Conservation (phyloP, 352 stramenopile species). For the Globisporangium irregulare region DNA sequence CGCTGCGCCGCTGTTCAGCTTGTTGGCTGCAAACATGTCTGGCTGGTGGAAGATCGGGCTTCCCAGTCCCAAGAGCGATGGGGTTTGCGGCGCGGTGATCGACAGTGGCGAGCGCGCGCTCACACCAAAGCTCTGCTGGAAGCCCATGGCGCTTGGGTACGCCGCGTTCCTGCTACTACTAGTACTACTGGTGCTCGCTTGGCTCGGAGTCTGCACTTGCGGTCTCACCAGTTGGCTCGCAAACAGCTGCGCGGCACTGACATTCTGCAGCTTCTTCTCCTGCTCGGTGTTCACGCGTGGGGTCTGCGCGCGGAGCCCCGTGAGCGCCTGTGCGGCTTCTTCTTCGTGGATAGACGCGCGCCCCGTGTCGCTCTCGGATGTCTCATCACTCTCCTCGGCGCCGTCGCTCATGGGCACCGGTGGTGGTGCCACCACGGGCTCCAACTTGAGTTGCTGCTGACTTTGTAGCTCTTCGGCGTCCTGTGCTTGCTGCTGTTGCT, state of each 20-base stretch:
- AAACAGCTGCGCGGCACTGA: conserved; percentile 16
- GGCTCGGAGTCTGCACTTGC: conserved; percentile 5
- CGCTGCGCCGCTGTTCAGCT: conserved; percentile 8
- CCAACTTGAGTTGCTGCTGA: conserved; percentile 13
- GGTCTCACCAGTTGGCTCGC: conserved; percentile 1
- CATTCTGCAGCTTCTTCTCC: conserved; percentile 17
- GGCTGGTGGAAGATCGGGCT: conserved; percentile 36
- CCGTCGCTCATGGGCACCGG: conserved; percentile 2
- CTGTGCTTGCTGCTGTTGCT: conserved; percentile 2
- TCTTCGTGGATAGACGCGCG: conserved; percentile 50
- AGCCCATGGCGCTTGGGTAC: conserved; percentile 16
- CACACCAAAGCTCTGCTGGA: conserved; percentile 12
- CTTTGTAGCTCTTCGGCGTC: not conserved
- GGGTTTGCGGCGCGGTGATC: conserved; percentile 40
- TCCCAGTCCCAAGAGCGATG: conserved; percentile 15
- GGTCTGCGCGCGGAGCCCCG: conserved; percentile 44
- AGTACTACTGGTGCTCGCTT: not conserved
- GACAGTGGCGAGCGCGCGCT: conserved; percentile 31
- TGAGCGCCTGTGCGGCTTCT: conserved; percentile 69
- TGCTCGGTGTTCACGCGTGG: conserved; percentile 14
- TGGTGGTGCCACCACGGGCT: not conserved
- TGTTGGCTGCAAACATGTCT: conserved; percentile 27
- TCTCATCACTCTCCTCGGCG: conserved; percentile 16
- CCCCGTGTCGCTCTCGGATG: conserved; percentile 5
- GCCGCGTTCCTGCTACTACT: conserved; percentile 11